These are phyloP conservation scores for Exserohilum turcica DNA, from an alignment of 2,329 filamentous ascomycete genomes.

Conservation along the genomic window DNA sequence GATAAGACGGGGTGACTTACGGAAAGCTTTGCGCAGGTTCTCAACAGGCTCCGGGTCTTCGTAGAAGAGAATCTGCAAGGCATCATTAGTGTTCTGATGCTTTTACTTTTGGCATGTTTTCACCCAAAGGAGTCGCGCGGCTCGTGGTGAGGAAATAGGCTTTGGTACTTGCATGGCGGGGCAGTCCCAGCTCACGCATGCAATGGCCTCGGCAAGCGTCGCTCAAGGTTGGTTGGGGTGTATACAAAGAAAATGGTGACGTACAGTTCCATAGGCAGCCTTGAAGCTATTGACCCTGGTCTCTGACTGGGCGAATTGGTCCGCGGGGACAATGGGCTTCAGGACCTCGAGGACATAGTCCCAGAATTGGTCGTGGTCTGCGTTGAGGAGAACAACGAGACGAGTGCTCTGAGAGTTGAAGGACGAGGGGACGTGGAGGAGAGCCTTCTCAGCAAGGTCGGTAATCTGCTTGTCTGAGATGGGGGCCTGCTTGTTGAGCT, in stretches of 20 bases:
- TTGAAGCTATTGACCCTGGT: slow-evolving; percentile 65
- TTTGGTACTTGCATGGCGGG: slow-evolving; percentile 25
- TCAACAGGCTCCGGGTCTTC: slow-evolving; percentile 73
- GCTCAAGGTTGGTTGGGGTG: too few relatives aligned
- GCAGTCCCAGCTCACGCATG: too few relatives aligned
- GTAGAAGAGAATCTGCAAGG: slow-evolving; percentile 75
- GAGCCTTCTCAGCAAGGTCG: slow-evolving; percentile 64
- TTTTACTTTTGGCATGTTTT: neutral
- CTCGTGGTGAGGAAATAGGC: neutral
- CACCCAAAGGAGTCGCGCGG: neutral
- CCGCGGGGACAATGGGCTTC: slow-evolving; percentile 70
- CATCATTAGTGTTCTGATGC: slow-evolving; percentile 13
- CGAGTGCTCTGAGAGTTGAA: slow-evolving; percentile 92
- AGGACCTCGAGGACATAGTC: slow-evolving; percentile 69
- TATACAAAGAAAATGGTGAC: slow-evolving; percentile 41
- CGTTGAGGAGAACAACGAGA: slow-evolving; percentile 76
- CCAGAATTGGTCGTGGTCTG: slow-evolving; percentile 89
- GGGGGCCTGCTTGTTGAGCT: slow-evolving; percentile 67
- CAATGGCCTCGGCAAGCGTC: too few relatives aligned
- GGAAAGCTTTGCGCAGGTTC: slow-evolving; percentile 69
- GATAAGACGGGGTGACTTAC: neutral
- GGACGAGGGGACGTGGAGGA: slow-evolving; percentile 73
- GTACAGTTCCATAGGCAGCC: slow-evolving; percentile 75
- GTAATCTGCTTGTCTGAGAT: slow-evolving; percentile 64
- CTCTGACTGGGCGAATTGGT: slow-evolving; percentile 62